Conservation (phyloP, 352 stramenopile genomes). For the Pythium scleroteichum region DNA sequence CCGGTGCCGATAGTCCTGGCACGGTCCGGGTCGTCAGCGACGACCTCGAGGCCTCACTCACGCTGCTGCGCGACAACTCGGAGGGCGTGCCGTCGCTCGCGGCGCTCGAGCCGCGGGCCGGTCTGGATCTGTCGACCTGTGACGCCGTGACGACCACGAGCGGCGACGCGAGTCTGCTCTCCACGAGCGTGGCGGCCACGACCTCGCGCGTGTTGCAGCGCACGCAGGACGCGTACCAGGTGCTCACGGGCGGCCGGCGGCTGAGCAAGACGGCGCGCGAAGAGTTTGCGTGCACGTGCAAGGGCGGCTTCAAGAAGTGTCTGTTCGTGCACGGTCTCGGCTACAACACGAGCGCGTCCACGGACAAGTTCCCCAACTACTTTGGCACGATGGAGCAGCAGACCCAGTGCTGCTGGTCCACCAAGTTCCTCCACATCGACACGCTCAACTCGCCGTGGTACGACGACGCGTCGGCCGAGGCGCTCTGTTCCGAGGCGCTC, state of each 20-base stretch:
- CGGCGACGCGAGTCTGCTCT: slow-evolving; percentile 16
- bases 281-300: slow-evolving; percentile 21
- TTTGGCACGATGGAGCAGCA: slow-evolving; percentile 33
- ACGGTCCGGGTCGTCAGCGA: slow-evolving; percentile 15
- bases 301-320: slow-evolving; percentile 27
- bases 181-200: slow-evolving; percentile 7
- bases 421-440: slow-evolving; percentile 37
- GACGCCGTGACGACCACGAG: neutral
- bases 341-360: neutral
- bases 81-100: slow-evolving; percentile 17
- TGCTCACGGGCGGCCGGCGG: slow-evolving; percentile 9
- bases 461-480: slow-evolving; percentile 13
- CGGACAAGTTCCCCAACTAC: slow-evolving; percentile 24
- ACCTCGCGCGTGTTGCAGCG: slow-evolving; percentile 6
- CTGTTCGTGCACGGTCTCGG: slow-evolving; percentile 40
- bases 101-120: neutral
- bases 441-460: slow-evolving; percentile 32
- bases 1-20: neutral
- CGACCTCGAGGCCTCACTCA: slow-evolving; percentile 21
- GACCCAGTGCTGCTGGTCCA: slow-evolving; percentile 31
- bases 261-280: slow-evolving; percentile 23
- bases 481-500: slow-evolving; percentile 27
- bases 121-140: slow-evolving; percentile 7
- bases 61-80: slow-evolving; percentile 21
- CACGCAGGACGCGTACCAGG: slow-evolving; percentile 16